Evolutionary conservation across 2,329 filamentous ascomycete genomes (phyloP).

Genomic region (Stylonectria norvegica): DNA sequence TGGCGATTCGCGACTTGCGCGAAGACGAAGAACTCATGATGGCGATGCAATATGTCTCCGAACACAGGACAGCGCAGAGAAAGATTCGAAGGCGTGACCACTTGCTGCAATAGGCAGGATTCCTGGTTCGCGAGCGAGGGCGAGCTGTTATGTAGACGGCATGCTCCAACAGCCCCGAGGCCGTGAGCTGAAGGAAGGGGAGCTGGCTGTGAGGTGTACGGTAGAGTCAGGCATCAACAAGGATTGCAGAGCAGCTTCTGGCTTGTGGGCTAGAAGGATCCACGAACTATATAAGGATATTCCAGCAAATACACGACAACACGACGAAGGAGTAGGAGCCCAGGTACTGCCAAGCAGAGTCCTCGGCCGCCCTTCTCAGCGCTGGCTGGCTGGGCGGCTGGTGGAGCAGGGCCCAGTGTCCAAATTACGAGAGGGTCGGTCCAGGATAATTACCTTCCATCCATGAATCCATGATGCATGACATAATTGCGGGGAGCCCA

Average conservation of each 20-base stretch:
- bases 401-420: constrained; percentile 28
- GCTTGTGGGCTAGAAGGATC: constrained; percentile 23
- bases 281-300: constrained; percentile 27
- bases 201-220: constrained; percentile 19
- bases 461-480: constrained; percentile 39
- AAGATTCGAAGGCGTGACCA: constrained; percentile 2
- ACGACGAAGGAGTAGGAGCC: constrained; percentile 13
- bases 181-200: constrained; percentile 13
- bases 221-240: constrained; percentile 27
- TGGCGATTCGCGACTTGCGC: constrained; percentile 44
- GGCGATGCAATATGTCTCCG: background rate
- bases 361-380: constrained; percentile 18
- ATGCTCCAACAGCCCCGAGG: constrained; percentile 16
- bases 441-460: no score
- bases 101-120: constrained; percentile 2
- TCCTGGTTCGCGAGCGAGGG: constrained; percentile 12
- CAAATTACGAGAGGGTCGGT: constrained; percentile 36
- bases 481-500: constrained; percentile 43
- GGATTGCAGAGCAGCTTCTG: constrained; percentile 20
- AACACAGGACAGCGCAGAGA: background rate
- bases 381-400: constrained; percentile 17
- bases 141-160: constrained; percentile 17
- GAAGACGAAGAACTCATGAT: constrained; percentile 39
- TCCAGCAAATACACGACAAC: constrained; percentile 15
- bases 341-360: constrained; percentile 12